phyloP scores from a whole-genome alignment of 2,329 filamentous ascomycete genomes.

The Pseudonectria buxi region DNA sequence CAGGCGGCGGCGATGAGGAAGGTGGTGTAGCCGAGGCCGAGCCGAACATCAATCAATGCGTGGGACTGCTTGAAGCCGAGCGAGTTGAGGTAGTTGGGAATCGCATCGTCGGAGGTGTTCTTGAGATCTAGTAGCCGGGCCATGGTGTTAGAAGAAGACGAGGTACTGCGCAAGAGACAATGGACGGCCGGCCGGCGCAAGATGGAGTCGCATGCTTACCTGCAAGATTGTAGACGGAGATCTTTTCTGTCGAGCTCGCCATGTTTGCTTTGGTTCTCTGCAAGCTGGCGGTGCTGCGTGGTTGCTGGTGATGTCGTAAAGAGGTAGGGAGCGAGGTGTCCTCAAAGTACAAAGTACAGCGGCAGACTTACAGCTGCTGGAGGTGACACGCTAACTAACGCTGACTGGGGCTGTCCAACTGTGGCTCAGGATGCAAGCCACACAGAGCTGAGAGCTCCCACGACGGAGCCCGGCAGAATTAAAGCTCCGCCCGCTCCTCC shows the following conservation, averaged over 20 bases:
- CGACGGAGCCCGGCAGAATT: constrained; percentile 12
- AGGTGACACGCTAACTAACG: too few relatives aligned
- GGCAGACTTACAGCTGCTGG: too few relatives aligned
- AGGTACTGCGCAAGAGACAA: constrained; percentile 1
- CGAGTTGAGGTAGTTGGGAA: constrained; percentile 86
- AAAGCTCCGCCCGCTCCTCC: constrained; percentile 8
- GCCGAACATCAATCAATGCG: constrained; percentile 71
- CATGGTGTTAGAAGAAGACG: constrained; percentile 20
- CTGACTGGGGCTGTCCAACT: too few relatives aligned
- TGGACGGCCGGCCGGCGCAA: not conserved
- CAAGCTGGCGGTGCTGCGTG: constrained; percentile 1
- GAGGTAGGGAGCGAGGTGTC: constrained; percentile 8
- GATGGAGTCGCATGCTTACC: constrained; percentile 35
- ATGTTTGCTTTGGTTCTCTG: constrained; percentile 18
- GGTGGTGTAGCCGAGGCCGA: constrained; percentile 75
- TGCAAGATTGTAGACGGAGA: constrained; percentile 61
- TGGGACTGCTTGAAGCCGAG: constrained; percentile 81
- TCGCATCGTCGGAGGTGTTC: constrained; percentile 91
- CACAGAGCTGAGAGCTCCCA: not conserved
- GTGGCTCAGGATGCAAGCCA: too few relatives aligned
- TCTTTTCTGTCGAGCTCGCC: constrained; percentile 41
- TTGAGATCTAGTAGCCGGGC: constrained; percentile 68
- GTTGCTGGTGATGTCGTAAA: constrained; percentile 1
- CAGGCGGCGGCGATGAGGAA: constrained; percentile 74
- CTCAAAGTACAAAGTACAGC: not conserved